A percentile compares a stretch with the other conserved stretches of the same genome.
phyloP scores from a whole-genome alignment of 768 basidiomycete species.

The Ramaria sp. region DNA sequence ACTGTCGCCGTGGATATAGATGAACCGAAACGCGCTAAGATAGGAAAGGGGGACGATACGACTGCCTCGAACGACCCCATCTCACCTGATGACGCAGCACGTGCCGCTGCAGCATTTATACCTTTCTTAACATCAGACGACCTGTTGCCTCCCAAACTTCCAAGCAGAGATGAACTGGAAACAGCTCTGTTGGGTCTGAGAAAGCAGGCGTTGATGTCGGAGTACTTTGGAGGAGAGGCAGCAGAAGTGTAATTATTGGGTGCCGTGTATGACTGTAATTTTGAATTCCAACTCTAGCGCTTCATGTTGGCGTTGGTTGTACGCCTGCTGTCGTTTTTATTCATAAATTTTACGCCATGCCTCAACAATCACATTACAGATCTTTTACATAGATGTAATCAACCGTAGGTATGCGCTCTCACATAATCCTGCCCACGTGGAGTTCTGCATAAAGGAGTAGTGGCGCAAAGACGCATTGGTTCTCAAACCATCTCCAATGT shows the following conservation, averaged over 20 bases:
- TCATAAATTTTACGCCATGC: no score
- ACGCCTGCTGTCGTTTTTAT: background rate
- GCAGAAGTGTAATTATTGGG: background rate
- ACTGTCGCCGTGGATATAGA: slow-evolving; percentile 14
- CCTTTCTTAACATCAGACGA: slow-evolving; percentile 66
- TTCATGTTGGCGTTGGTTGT: background rate
- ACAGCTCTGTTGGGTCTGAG: slow-evolving; percentile 58
- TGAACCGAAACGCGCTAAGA: slow-evolving; percentile 14
- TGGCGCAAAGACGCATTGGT: no score
- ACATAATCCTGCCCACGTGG: no score
- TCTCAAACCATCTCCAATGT: background rate
- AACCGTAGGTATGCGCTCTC: no score
- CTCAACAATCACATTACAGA: no score
- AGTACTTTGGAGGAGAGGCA: slow-evolving; percentile 42
- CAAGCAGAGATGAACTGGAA: slow-evolving; percentile 72
- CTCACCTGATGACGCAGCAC: slow-evolving; percentile 15
- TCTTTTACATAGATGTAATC: no score
- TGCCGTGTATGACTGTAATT: background rate
- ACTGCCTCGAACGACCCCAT: slow-evolving; percentile 10
- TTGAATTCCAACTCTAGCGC: no score
- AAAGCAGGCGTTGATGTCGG: slow-evolving; percentile 75
- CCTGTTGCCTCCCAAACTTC: slow-evolving; percentile 66
- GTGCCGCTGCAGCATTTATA: slow-evolving; percentile 55
- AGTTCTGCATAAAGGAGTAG: background rate
- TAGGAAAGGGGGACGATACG: slow-evolving; percentile 21